Conservation (phyloP, 495 filamentous ascomycete genomes). For the Penicillium roqueforti region DNA sequence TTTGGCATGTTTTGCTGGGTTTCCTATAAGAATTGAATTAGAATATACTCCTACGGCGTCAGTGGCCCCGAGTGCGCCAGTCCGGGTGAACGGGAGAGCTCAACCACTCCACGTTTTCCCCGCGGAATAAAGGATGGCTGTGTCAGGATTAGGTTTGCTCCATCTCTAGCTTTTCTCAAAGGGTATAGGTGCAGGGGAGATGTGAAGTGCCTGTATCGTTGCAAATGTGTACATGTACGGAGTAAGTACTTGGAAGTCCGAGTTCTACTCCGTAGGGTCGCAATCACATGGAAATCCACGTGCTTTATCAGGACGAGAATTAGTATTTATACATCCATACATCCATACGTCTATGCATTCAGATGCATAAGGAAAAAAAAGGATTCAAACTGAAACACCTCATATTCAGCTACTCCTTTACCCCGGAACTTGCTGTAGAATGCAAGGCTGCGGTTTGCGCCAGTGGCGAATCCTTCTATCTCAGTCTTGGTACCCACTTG, state of each 20-base stretch:
- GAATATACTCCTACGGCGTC: not conserved
- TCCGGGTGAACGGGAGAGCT: slow-evolving; percentile 28
- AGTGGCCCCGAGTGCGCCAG: slow-evolving; percentile 9
- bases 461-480: too few relatives aligned
- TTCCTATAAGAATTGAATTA: not conserved
- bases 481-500: too few relatives aligned
- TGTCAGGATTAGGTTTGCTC: not conserved
- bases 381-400: not conserved
- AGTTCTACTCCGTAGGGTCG: not conserved
- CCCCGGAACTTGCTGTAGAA: too few relatives aligned
- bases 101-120: slow-evolving; percentile 16
- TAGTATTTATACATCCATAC: too few relatives aligned
- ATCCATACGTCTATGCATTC: not conserved
- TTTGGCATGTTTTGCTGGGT: not conserved
- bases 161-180: not conserved
- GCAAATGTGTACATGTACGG: too few relatives aligned
- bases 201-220: not conserved
- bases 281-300: slow-evolving; percentile 18
- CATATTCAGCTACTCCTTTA: too few relatives aligned
- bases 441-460: too few relatives aligned
- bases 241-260: not conserved
- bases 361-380: not conserved
- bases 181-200: not conserved
- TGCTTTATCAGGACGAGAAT: not conserved
- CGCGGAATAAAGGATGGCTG: slow-evolving; percentile 18